Conservation (phyloP, 345 rosid species). For the Gossypium rotundifolium region DNA sequence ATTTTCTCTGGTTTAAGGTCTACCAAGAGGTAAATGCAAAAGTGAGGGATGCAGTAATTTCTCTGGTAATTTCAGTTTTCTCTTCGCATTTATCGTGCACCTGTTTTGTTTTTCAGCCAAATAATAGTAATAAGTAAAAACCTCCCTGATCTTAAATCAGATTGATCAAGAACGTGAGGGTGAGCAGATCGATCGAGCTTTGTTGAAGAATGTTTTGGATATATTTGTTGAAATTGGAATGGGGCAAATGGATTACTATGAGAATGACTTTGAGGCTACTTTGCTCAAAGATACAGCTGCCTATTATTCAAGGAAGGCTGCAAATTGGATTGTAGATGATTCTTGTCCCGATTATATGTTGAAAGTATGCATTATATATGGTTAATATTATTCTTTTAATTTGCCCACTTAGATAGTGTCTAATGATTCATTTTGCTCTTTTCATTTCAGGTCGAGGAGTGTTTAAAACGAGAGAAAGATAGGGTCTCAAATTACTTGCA, state of each 20-base stretch:
- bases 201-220: constrained; percentile 59
- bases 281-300: constrained; percentile 53
- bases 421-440: constrained; percentile 8
- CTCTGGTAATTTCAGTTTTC: constrained; percentile 35
- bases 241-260: constrained; percentile 45
- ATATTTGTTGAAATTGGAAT: constrained; percentile 69
- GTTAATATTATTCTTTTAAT: background rate
- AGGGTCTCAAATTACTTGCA: constrained; percentile 59
- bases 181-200: constrained; percentile 61
- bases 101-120: background rate
- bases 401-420: background rate
- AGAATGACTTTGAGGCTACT: constrained; percentile 47
- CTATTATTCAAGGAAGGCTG: constrained; percentile 63
- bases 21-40: constrained; percentile 38
- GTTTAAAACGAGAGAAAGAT: constrained; percentile 54
- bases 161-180: constrained; percentile 66
- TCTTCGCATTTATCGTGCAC: background rate
- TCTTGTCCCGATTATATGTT: constrained; percentile 60
- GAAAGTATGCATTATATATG: constrained; percentile 30
- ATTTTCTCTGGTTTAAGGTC: constrained; percentile 15
- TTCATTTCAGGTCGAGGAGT: constrained; percentile 50
- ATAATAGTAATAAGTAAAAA: background rate
- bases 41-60: constrained; percentile 52
- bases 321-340: constrained; percentile 62
- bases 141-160: constrained; percentile 19